Base-by-base conservation (phyloP, 208 protist genomes). In the Herpetomonas muscarum region DNA sequence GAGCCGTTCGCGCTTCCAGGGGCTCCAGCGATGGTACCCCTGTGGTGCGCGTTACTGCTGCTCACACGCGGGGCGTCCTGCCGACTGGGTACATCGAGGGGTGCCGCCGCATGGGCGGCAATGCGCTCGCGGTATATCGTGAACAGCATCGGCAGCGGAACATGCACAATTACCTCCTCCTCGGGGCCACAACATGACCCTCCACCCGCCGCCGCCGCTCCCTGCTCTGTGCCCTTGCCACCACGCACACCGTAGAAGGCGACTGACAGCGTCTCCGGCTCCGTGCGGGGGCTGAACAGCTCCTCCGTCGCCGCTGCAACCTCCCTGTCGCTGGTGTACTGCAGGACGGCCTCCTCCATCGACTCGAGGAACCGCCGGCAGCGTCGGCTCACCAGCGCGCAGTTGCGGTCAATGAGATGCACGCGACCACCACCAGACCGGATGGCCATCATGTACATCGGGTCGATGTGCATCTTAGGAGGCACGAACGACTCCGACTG, bases 361-460 rank as follows among this genome's bases (percentile, higher is more conserved):
- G 59, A 51, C 19, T 70, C 41, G 48, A 79, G 39, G 29, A 49
- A 28, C 3, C 67, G 56, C 15, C 55, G 67, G 44, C 74, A 86
- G 37, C 56, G 62, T 0, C 26, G 47, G 65, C 85, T 92, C 19
- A 86, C 68, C 5, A 74, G 62, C 0, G 78, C 80, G 44, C 80
- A 88, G 68, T 92, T 92, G 36, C 81, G 70, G 59, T 89, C 81
- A 1, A 89, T 61, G 22, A 87, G 42, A 29, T 74, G 81, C 0
- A 48, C 19, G n/a, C 74, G 63, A 2, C 75, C 79, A 47, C 72
- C 66, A 13, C 63, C 19, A 53, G 75, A 76, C 19, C 65, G 61
- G 13, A 87, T 13, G 25, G 71, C 71, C 17, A 87, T 32, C 71
- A 83, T 78, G 49, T 81, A 57, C 2, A 72, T 63, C 17, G 70